These are phyloP conservation scores for Daldinia vernicosa DNA, from an alignment of 495 filamentous ascomycete species.

Conservation along the genomic window DNA sequence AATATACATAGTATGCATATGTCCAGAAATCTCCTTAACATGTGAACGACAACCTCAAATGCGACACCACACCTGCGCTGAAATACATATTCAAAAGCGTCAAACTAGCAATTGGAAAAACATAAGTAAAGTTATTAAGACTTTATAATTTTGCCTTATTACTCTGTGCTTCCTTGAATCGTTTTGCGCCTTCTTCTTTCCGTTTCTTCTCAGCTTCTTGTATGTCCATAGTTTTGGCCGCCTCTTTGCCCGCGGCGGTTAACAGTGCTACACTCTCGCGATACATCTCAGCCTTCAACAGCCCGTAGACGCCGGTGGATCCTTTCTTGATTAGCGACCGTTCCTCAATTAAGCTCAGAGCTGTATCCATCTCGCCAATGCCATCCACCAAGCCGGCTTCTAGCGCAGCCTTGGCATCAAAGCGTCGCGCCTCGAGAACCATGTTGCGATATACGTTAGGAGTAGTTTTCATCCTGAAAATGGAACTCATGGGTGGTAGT, in stretches of 20 bases:
- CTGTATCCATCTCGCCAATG: conserved; percentile 69
- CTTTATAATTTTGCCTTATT: conserved; percentile 58
- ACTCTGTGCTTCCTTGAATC: conserved; percentile 49
- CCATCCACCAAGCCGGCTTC: conserved; percentile 73
- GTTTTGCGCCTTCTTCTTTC: conserved; percentile 52
- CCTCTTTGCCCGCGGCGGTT: conserved; percentile 50
- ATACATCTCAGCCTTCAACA: conserved; percentile 78
- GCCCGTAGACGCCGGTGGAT: conserved; percentile 69
- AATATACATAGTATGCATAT: too few relatives aligned
- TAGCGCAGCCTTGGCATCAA: conserved; percentile 65
- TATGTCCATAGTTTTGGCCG: conserved; percentile 6
- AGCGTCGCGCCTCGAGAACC: conserved; percentile 75
- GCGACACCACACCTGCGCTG: not conserved
- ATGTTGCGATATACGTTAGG: conserved; percentile 66
- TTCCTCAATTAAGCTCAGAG: conserved; percentile 63
- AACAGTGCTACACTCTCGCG: conserved; percentile 65
- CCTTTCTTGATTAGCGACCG: conserved; percentile 66
- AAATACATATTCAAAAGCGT: not conserved
- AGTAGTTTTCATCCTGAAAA: conserved; percentile 74
- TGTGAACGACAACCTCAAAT: not conserved
- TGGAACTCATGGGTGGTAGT: conserved; percentile 72
- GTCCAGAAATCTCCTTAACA: not conserved
- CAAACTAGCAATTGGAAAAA: not conserved
- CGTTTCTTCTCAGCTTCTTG: conserved; percentile 54
- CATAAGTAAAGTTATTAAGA: not conserved